Conservation (phyloP, 1,284 basidiomycete species). For the Sanghuangporus weigelae region DNA sequence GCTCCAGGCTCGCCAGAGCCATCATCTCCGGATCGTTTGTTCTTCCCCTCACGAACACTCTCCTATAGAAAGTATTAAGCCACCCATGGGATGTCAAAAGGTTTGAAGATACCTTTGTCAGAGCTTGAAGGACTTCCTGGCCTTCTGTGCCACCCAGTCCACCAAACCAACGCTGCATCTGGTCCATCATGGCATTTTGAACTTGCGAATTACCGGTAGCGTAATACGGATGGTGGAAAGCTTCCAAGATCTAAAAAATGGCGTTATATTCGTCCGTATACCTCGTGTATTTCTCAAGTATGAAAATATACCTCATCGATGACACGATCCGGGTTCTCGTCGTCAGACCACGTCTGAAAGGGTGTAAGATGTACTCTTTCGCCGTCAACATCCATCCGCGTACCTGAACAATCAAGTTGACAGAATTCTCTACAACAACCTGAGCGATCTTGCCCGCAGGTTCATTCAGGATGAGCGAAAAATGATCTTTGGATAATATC, state of each 20-base stretch:
- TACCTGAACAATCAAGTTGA: conserved; percentile 59
- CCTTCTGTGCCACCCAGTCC: conserved; percentile 41
- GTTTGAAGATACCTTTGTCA: conserved; percentile 41
- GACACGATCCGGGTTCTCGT: conserved; percentile 42
- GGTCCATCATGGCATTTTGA: conserved; percentile 60
- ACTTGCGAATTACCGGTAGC: conserved; percentile 50
- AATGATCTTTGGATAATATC: conserved; percentile 64
- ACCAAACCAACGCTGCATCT: conserved; percentile 55
- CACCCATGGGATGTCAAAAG: background rate
- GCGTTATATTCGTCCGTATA: background rate
- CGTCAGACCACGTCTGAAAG: conserved; percentile 48
- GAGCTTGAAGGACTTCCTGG: conserved; percentile 35
- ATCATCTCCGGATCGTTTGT: conserved; percentile 35
- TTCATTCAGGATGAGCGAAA: conserved; percentile 60
- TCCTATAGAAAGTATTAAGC: conserved; percentile 23
- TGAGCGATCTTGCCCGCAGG: conserved; percentile 70
- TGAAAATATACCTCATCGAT: conserved; percentile 38
- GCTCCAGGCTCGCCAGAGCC: conserved; percentile 21
- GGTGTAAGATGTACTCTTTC: background rate
- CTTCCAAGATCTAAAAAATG: conserved; percentile 46
- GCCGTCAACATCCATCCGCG: conserved; percentile 11
- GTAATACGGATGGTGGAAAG: conserved; percentile 70
- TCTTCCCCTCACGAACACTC: conserved; percentile 35
- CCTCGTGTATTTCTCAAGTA: background rate
- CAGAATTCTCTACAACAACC: conserved; percentile 57